Base-by-base conservation (phyloP, 2,329 filamentous ascomycete species). In the Xylariaceae sp. region DNA sequence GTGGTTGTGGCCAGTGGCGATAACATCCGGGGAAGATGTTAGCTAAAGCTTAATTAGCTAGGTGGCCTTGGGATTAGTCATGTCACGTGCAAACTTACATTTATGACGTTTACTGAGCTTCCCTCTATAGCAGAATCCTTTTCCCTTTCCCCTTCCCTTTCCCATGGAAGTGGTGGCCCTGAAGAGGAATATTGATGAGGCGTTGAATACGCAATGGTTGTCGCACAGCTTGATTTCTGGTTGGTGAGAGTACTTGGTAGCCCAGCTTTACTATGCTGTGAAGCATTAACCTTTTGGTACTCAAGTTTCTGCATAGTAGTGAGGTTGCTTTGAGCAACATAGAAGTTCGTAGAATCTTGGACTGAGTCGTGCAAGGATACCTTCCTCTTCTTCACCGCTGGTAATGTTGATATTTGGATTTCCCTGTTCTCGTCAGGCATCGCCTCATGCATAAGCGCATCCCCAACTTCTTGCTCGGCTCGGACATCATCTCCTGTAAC, bases 301-400 rank as follows among this genome's bases (percentile, higher is more conserved):
- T 72, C 65, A 7, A 69, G 65, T 50, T 68, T 71, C 50, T 72
- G 68, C 66, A 70, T 71, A 1, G 69, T 69, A 29, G 70, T 71
- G 18, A 72, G 61, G 43, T 63, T 65, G 60, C 67, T 71, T 44
- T 64, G 67, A 20, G 69, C 65, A 50, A 72, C 57, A 54, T 71
- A 71, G 54, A 72, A 70, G 19, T 66, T 66, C 9, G 58, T 43
- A 3, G 58, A 14, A 20, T 49, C 6, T 67, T 62, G 20, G 19
- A 32, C 48, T 40, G 61, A 37, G 20, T 65, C 62, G 54, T 65
- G 52, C n/a, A 64, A 56, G 16, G 64, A 66, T 20, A 62, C 42
- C 18, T 62, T 64, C 14, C 57, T 40, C 40, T 49, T 62, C 48
- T 65, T 66, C 7, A 48, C 44, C 14, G 56, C 20, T 7, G 61